phyloP scores from a whole-genome alignment of 495 filamentous ascomycete species.

The Ramalina intermedia region DNA sequence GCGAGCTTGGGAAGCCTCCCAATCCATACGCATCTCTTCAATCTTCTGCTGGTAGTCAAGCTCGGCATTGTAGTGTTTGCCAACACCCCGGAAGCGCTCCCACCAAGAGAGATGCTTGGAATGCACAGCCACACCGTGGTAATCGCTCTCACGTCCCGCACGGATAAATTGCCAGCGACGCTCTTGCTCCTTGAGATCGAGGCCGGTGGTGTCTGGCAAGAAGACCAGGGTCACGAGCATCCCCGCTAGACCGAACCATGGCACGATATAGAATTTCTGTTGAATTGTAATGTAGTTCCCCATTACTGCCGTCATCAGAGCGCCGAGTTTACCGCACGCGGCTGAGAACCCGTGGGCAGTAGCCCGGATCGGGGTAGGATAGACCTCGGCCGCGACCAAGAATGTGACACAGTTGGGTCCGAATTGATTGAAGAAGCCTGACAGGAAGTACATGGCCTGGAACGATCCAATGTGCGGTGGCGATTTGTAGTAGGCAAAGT shows the following conservation, averaged over 20 bases:
- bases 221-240: constrained; percentile 64
- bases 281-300: constrained; percentile 73
- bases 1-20: constrained; percentile 39
- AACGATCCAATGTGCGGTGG: constrained; percentile 55
- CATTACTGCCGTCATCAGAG: constrained; percentile 65
- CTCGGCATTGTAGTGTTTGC: constrained; percentile 65
- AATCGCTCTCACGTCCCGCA: constrained; percentile 55
- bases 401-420: constrained; percentile 87
- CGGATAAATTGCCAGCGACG: constrained; percentile 73
- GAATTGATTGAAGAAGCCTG: constrained; percentile 93
- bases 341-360: constrained; percentile 84
- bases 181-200: constrained; percentile 90
- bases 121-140: constrained; percentile 81
- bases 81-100: constrained; percentile 55
- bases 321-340: constrained; percentile 69
- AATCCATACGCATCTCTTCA: constrained; percentile 58
- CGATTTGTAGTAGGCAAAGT: constrained; percentile 62
- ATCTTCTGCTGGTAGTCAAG: constrained; percentile 67
- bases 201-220: constrained; percentile 82
- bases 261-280: constrained; percentile 72
- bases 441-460: constrained; percentile 86
- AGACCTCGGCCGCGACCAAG: constrained; percentile 82
- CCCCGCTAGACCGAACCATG: constrained; percentile 80
- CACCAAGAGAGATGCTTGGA: constrained; percentile 70
- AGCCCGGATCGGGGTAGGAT: constrained; percentile 76